Evolutionary conservation across 2,329 filamentous ascomycete genomes (phyloP).

Genomic region (Huntiella moniliformis): DNA sequence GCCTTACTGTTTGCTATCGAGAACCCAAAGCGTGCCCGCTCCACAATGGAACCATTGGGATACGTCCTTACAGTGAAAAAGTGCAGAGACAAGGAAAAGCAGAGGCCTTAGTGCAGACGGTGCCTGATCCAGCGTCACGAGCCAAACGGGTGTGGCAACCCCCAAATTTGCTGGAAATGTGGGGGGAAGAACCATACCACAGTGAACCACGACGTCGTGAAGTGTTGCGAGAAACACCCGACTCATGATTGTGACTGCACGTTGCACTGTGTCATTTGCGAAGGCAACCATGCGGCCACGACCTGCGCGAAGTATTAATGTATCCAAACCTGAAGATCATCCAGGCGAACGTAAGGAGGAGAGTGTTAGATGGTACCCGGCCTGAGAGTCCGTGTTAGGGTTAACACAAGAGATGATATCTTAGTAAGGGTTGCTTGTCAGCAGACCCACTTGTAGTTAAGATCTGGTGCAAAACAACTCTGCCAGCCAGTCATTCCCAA

Average conservation of each 20-base stretch:
- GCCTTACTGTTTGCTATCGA: background rate
- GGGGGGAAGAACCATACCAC: background rate
- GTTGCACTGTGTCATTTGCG: background rate
- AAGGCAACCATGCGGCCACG: background rate
- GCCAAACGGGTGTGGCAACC: background rate
- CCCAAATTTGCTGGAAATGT: background rate
- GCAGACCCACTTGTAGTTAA: too few species aligned
- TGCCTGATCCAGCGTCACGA: background rate
- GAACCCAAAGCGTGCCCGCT: background rate
- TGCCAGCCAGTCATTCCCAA: too few species aligned
- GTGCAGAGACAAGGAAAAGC: background rate
- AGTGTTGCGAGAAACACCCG: background rate
- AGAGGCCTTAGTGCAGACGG: background rate
- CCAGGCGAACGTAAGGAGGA: slow-evolving; percentile 2
- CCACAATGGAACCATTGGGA: background rate
- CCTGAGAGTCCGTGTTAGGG: too few species aligned
- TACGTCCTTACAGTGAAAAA: background rate
- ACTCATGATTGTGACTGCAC: background rate
- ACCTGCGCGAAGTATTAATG: background rate
- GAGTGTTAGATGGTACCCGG: too few species aligned
- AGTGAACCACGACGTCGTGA: background rate
- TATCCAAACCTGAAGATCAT: background rate
- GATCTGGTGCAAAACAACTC: too few species aligned
- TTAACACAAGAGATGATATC: too few species aligned
- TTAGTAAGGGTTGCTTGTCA: too few species aligned